Conservation (phyloP, 352 stramenopile genomes). For the Globisporangium cystogenes region DNA sequence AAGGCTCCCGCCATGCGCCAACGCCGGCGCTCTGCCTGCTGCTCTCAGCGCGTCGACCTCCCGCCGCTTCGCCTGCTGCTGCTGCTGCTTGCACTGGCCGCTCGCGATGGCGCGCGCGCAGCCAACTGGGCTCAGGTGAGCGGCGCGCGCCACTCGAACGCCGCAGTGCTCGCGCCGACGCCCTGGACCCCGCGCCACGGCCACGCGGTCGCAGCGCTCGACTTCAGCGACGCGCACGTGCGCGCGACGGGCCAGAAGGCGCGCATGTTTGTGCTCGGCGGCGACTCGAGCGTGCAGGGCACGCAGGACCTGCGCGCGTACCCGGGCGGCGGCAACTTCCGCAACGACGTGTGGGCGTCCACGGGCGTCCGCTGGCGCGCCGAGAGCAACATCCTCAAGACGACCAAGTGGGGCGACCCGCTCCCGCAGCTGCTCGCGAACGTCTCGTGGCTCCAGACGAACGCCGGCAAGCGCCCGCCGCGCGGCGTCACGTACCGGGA, state of each 20-base stretch:
- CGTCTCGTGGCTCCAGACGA: constrained; percentile 66
- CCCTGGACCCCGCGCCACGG: constrained; percentile 62
- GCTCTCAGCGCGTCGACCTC: too few species aligned
- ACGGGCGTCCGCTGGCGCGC: constrained; percentile 52
- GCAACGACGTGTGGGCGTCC: constrained; percentile 73
- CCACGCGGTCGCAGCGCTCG: constrained; percentile 50
- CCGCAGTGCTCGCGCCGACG: constrained; percentile 38
- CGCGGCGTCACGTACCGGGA: constrained; percentile 48
- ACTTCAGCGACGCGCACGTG: constrained; percentile 48
- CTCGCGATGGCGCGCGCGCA: too few species aligned
- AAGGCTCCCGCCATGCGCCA: too few species aligned
- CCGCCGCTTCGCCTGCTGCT: too few species aligned
- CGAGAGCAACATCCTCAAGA: constrained; percentile 53
- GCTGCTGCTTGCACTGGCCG: too few species aligned
- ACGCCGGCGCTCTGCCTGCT: too few species aligned
- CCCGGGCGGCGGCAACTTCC: constrained; percentile 49
- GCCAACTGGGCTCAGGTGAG: constrained; percentile 72
- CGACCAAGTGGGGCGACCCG: constrained; percentile 62
- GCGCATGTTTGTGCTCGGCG: constrained; percentile 63
- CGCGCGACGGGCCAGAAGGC: constrained; percentile 35
- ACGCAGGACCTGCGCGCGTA: constrained; percentile 67
- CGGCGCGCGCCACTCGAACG: constrained; percentile 53
- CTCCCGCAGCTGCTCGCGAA: constrained; percentile 66
- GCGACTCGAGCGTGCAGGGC: constrained; percentile 63
- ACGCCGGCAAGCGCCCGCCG: constrained; percentile 59